Percentiles rank a stretch among this genome's conserved stretches.
Evolutionary conservation across 1,284 basidiomycete genomes (phyloP).

Genomic region (Cryptococcus sp.): DNA sequence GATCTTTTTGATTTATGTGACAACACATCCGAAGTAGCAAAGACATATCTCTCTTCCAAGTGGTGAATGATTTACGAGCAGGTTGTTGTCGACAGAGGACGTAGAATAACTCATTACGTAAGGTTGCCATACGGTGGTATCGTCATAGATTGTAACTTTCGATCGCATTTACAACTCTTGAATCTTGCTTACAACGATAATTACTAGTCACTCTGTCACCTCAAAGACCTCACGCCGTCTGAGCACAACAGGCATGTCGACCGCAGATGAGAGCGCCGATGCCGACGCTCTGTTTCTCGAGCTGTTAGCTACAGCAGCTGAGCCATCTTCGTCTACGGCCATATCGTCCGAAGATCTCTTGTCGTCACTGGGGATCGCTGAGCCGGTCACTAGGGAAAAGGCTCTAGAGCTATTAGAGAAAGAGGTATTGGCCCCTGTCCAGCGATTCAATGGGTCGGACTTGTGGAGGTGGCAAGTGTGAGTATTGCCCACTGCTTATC

Average conservation of each 20-base stretch:
- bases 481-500: constrained; percentile 9
- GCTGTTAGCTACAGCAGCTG: constrained; percentile 27
- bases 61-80: neutral
- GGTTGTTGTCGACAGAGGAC: neutral
- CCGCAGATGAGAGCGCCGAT: constrained; percentile 2
- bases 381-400: constrained; percentile 21
- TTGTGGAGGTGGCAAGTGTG: constrained; percentile 48
- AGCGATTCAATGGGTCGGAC: constrained; percentile 32
- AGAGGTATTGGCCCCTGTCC: constrained; percentile 43
- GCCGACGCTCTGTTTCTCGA: constrained; percentile 22
- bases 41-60: neutral
- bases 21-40: neutral
- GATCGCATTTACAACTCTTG: neutral
- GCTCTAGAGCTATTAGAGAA: constrained; percentile 37
- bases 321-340: constrained; percentile 18
- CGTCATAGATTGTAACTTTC: neutral
- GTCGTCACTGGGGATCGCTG: constrained; percentile 33
- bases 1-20: too few relatives aligned
- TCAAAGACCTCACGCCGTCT: too few relatives aligned
- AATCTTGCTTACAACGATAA: neutral
- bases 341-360: constrained; percentile 38
- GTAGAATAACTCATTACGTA: too few relatives aligned
- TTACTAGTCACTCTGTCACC: too few relatives aligned
- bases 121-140: too few relatives aligned
- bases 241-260: neutral